Evolutionary conservation across 106 monocot genomes (phyloP), one percentile per base, ranked within the genome.

Genomic region (Phalaenopsis aphrodite): DNA sequence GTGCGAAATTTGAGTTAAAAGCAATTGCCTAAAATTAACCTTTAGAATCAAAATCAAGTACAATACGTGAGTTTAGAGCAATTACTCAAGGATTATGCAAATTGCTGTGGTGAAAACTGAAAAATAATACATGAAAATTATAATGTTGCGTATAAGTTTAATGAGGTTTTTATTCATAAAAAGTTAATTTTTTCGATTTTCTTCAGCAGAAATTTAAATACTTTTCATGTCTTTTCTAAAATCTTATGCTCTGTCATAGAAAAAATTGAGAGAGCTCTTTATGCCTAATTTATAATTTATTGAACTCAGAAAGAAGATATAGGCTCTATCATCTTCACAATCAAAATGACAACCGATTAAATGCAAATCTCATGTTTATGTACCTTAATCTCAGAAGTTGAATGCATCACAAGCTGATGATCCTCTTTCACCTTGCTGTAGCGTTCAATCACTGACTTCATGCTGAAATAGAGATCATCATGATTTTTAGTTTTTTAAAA

Each of bases 391-490:
- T 84, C 84, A 23, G 84, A 84, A 72, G 55, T 79, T 48, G 61
- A 56, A 75, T 66, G 56, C 38, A 21, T 41, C 18, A 12, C 19
- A 76, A 75, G 64, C 24, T 79, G 75, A 43, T 76, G 61, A 37
- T 84, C 84, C 79, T 84, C 84, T 75, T 84, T 84, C 57, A 79
- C 37, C 75, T 75, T 84, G 75, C 64, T 84, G 64, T 84, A 84
- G 24, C 79, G 72, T 3, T 84, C 79, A 58, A 84, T 84, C 39
- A 84, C 84, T 17, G 84, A 79, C 49, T 84, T 84, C 84, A 84
- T 75, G 58, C 84, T 84, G 79, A 79, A 84, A 82, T 49, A 24
- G 14, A 76, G 3, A 30, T 11, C 8, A 61, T 74, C 3, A 74
- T 18, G 24, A 45, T 74, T 74, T 43, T 45, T 45, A 36, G 38